Conservation (phyloP, 768 basidiomycete genomes). For the Boletus coccyginus region DNA sequence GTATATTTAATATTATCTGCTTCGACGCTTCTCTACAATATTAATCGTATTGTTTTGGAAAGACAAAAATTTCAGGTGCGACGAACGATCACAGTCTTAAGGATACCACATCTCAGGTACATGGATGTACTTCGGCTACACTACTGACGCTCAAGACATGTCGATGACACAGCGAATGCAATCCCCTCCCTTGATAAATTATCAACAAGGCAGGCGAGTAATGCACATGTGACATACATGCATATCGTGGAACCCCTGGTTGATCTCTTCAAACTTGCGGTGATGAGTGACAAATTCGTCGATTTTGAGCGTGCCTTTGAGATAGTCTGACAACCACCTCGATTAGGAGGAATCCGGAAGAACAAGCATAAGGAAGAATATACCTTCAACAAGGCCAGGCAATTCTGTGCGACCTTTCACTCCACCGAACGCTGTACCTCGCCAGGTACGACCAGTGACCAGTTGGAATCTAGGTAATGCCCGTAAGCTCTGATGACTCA, state of each 20-base stretch:
- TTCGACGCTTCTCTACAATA: not conserved
- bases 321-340: slow-evolving; percentile 57
- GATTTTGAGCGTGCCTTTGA: slow-evolving; percentile 77
- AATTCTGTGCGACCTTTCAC: slow-evolving; percentile 97
- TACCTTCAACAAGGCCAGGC: slow-evolving; percentile 89
- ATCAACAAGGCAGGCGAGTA: not conserved
- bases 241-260: slow-evolving; percentile 93
- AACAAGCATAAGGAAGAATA: slow-evolving; percentile 2
- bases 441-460: slow-evolving; percentile 90
- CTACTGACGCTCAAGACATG: slow-evolving; percentile 53
- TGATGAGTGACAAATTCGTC: slow-evolving; percentile 97
- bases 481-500: slow-evolving; percentile 3
- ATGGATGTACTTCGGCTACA: not conserved
- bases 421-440: slow-evolving; percentile 94
- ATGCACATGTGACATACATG: slow-evolving; percentile 61
- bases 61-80: not conserved
- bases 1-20: slow-evolving; percentile 5
- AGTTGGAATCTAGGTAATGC: slow-evolving; percentile 47
- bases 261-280: slow-evolving; percentile 70
- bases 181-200: slow-evolving; percentile 51
- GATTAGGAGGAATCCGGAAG: not conserved
- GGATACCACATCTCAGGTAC: slow-evolving; percentile 4
- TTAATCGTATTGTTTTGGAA: not conserved
- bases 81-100: not conserved
- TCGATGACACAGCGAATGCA: slow-evolving; percentile 96